Conservation (phyloP, 495 filamentous ascomycete species). For the Massariosphaeria phaeospora region DNA sequence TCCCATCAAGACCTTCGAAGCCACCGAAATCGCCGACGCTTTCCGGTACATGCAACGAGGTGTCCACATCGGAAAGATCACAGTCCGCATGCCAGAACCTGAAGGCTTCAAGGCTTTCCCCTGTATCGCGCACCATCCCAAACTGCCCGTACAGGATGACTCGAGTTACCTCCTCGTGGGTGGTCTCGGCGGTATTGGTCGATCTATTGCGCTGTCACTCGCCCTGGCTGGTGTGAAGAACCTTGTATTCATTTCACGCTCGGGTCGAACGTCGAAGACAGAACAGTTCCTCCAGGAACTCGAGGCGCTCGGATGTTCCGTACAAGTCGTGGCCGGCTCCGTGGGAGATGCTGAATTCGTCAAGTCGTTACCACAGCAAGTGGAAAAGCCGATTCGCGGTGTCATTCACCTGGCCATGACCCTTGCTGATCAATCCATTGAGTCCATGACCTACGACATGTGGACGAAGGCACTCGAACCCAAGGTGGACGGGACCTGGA, state of each 20-base stretch:
- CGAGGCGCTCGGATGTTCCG: neutral
- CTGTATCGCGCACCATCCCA: neutral
- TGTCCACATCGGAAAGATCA: neutral
- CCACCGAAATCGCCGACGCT: neutral
- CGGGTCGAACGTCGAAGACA: neutral
- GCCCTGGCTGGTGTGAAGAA: constrained; percentile 1
- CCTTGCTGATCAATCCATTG: constrained; percentile 10
- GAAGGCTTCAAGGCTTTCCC: neutral
- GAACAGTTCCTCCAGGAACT: neutral
- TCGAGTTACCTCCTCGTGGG: constrained; percentile 10
- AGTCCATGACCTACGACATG: constrained; percentile 15
- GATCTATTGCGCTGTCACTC: constrained; percentile 5
- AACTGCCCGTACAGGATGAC: neutral
- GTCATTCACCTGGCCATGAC: constrained; percentile 8
- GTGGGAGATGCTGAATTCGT: neutral
- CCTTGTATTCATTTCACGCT: neutral
- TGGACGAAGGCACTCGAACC: neutral
- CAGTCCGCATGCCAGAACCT: neutral
- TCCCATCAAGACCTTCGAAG: neutral
- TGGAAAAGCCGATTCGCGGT: neutral
- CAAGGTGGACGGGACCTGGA: constrained; percentile 19
- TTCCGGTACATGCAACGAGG: constrained; percentile 39
- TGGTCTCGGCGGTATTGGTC: constrained; percentile 1
- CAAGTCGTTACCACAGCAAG: neutral
- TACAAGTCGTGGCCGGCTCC: neutral